A percentile compares a stretch with the other conserved stretches of the same genome.
Conservation (phyloP, 2,329 filamentous ascomycete genomes). For the Epichloe uncinata region DNA sequence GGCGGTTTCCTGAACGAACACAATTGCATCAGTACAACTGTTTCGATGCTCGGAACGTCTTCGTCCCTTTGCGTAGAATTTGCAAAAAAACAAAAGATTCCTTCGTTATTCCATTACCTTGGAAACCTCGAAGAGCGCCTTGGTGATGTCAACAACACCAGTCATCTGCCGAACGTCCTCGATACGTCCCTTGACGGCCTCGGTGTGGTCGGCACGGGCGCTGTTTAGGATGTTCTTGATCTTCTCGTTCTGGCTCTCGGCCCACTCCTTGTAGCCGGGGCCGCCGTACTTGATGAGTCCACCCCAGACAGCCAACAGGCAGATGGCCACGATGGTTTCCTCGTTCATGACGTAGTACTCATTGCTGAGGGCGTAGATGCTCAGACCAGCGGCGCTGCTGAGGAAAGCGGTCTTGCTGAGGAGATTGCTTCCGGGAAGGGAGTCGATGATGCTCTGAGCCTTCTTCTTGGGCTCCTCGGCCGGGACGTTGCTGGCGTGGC, state of each 20-base stretch:
- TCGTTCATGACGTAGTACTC: constrained; percentile 99
- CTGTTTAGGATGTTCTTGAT: constrained; percentile 92
- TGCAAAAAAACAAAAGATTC: too few species aligned
- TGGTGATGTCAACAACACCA: constrained; percentile 91
- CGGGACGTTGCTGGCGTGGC: constrained; percentile 65
- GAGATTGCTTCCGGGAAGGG: constrained; percentile 82
- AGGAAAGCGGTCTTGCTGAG: constrained; percentile 95
- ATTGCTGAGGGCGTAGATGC: constrained; percentile 93
- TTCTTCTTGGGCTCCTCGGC: constrained; percentile 88
- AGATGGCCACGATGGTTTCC: constrained; percentile 90
- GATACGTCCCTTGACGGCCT: constrained; percentile 89
- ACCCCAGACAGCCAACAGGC: constrained; percentile 83
- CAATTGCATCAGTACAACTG: background rate
- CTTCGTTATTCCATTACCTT: constrained; percentile 48
- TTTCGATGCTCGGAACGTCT: background rate
- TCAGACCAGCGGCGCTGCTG: constrained; percentile 80
- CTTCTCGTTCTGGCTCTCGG: constrained; percentile 75
- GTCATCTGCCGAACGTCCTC: constrained; percentile 89
- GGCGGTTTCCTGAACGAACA: constrained; percentile 67
- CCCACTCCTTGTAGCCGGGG: constrained; percentile 86
- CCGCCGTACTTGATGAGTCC: constrained; percentile 88
- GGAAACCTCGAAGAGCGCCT: constrained; percentile 92
- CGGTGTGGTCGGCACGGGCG: constrained; percentile 86
- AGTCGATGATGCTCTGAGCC: constrained; percentile 88
- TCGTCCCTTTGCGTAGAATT: background rate